These are phyloP conservation scores for Trametopsis cervina DNA, from an alignment of 768 basidiomycete species.

Conservation along the genomic window DNA sequence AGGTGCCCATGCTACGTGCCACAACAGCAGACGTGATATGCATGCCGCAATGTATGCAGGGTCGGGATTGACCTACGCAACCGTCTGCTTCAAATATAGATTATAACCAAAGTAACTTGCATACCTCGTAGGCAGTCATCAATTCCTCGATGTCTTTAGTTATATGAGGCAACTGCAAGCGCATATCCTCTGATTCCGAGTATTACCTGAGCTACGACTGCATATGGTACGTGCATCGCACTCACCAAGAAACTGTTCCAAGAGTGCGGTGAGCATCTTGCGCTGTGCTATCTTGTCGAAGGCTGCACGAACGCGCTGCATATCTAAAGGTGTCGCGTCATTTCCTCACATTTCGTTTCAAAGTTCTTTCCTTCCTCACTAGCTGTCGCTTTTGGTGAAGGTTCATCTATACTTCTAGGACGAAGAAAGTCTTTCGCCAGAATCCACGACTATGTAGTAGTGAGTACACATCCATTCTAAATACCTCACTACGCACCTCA, in stretches of 20 bases:
- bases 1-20: constrained; percentile 75
- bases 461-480: neutral
- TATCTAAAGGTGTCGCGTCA: constrained; percentile 36
- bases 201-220: neutral
- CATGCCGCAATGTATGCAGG: constrained; percentile 45
- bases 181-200: constrained; percentile 51
- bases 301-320: constrained; percentile 43
- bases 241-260: constrained; percentile 71
- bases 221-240: neutral
- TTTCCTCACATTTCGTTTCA: constrained; percentile 10
- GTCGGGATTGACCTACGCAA: constrained; percentile 36
- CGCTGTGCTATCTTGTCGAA: constrained; percentile 53
- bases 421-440: constrained; percentile 46
- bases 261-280: constrained; percentile 52
- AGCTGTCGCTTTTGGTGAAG: constrained; percentile 22
- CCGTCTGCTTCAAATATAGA: neutral
- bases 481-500: constrained; percentile 32
- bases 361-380: constrained; percentile 20
- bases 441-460: constrained; percentile 47
- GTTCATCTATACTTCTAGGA: constrained; percentile 44
- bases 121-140: constrained; percentile 60
- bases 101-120: constrained; percentile 6
- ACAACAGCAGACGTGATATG: constrained; percentile 54
- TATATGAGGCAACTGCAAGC: constrained; percentile 51
- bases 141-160: constrained; percentile 49